These are phyloP conservation scores for Coprinopsis strossmayeri DNA, from an alignment of 768 basidiomycete genomes.

Conservation along the genomic window DNA sequence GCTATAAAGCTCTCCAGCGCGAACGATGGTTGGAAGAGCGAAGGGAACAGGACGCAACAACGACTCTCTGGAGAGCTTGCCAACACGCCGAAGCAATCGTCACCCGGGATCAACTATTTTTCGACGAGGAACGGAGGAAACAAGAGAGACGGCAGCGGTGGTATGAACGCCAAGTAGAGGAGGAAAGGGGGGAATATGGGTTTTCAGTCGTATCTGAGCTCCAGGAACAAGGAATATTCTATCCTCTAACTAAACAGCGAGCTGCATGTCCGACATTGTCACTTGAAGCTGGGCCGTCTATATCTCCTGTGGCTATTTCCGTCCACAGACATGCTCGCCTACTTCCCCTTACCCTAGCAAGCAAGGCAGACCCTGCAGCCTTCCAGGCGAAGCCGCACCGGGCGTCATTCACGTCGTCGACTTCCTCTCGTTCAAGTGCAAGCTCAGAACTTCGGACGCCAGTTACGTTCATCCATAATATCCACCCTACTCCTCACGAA, in stretches of 20 bases:
- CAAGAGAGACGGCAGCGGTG: not conserved
- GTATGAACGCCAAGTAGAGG: not conserved
- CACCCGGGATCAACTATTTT: not conserved
- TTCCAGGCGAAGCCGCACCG: not conserved
- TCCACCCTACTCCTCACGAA: not conserved
- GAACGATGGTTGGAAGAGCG: conserved; percentile 49
- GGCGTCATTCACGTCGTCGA: not conserved
- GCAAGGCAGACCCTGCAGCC: conserved; percentile 2
- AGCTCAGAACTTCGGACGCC: conserved; percentile 1
- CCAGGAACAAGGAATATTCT: not conserved
- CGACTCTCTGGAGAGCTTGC: conserved; percentile 6
- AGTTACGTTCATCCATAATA: not conserved
- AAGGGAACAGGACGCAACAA: conserved; percentile 24
- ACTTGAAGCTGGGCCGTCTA: too few relatives aligned
- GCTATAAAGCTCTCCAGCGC: conserved; percentile 32
- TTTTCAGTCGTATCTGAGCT: not conserved
- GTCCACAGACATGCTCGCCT: not conserved
- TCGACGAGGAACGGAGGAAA: not conserved
- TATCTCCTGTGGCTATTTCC: too few relatives aligned
- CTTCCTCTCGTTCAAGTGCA: not conserved
- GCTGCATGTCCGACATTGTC: not conserved
- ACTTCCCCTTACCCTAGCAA: conserved; percentile 3
- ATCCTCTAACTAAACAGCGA: not conserved
- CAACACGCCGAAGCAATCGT: conserved; percentile 7
- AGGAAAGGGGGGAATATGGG: not conserved